These are phyloP conservation scores for Naegleria lovaniensis DNA, from an alignment of 208 protist species.

Conservation along the genomic window DNA sequence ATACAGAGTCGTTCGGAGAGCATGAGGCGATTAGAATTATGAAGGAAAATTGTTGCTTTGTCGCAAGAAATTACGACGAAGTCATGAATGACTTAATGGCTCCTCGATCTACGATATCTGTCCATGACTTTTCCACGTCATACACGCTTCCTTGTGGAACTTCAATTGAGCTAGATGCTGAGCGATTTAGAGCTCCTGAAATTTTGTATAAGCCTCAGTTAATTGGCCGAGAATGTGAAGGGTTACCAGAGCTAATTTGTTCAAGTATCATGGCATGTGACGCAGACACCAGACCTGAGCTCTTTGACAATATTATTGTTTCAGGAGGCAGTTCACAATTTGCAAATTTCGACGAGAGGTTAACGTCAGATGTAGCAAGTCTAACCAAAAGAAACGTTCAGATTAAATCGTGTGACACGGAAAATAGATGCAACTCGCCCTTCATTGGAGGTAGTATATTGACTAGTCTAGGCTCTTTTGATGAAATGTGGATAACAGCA, in stretches of 20 bases:
- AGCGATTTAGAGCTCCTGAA: constrained; percentile 86
- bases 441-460: background rate
- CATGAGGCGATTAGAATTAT: constrained; percentile 36
- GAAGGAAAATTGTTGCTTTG: constrained; percentile 58
- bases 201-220: constrained; percentile 86
- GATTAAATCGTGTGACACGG: background rate
- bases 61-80: constrained; percentile 57
- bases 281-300: background rate
- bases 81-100: background rate
- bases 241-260: background rate
- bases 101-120: background rate
- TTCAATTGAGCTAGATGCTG: constrained; percentile 70
- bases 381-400: background rate
- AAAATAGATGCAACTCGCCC: background rate
- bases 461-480: background rate
- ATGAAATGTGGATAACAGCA: background rate
- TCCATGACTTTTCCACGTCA: background rate
- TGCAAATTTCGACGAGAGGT: constrained; percentile 86
- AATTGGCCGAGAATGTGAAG: constrained; percentile 6
- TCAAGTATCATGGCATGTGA: background rate
- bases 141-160: constrained; percentile 54
- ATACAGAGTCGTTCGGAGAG: background rate
- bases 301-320: constrained; percentile 87
- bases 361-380: constrained; percentile 36
- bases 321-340: constrained; percentile 92